Conservation (phyloP, 2,329 filamentous ascomycete species). For the Neophaeococcomyces mojaviensis region DNA sequence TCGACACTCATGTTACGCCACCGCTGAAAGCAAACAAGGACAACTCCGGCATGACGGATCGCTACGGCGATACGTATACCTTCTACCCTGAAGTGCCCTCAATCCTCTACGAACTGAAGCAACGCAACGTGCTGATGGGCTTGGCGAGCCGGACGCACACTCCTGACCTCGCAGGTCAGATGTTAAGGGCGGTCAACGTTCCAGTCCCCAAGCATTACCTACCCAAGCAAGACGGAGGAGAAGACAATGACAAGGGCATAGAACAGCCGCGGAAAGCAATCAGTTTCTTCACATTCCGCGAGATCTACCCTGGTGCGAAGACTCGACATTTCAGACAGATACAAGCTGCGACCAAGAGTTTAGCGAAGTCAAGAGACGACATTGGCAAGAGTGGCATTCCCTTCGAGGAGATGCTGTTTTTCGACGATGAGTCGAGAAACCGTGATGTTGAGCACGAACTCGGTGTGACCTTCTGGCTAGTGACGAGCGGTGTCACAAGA, state of each 20-base stretch:
- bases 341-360: constrained; percentile 41
- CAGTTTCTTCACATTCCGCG: constrained; percentile 49
- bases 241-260: constrained; percentile 47
- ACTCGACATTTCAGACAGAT: constrained; percentile 74
- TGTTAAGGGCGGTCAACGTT: constrained; percentile 67
- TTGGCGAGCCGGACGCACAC: constrained; percentile 75
- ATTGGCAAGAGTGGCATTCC: constrained; percentile 39
- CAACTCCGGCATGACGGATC: constrained; percentile 22
- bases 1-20: constrained; percentile 79
- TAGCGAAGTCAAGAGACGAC: constrained; percentile 37
- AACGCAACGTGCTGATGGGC: constrained; percentile 51
- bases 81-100: constrained; percentile 65
- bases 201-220: constrained; percentile 38
- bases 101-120: constrained; percentile 56
- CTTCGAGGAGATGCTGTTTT: constrained; percentile 87
- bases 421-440: constrained; percentile 86
- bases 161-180: constrained; percentile 70
- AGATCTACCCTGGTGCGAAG: constrained; percentile 70
- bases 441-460: constrained; percentile 65
- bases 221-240: constrained; percentile 66
- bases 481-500: constrained; percentile 69
- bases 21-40: constrained; percentile 52
- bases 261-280: constrained; percentile 31
- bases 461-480: constrained; percentile 77
- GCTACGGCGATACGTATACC: constrained; percentile 57